phyloP scores from a whole-genome alignment of 257 asterid genomes.

The Lavandula angustifolia region DNA sequence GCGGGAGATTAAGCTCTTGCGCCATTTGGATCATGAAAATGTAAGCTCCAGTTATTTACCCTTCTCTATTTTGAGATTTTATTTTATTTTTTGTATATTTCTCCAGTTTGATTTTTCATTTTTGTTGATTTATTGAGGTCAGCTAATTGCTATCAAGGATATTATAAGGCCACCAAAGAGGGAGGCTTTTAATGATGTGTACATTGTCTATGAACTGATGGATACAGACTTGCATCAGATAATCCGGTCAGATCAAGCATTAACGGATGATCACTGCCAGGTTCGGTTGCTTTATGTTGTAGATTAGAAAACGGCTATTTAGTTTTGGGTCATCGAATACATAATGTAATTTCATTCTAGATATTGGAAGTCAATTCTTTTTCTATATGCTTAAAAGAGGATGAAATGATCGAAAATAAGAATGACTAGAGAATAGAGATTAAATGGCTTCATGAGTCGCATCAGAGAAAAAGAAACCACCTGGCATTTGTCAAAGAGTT shows the following conservation, averaged over 20 bases:
- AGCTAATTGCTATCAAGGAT: constrained; percentile 81
- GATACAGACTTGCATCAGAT: constrained; percentile 90
- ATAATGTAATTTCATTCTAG: neutral
- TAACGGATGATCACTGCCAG: constrained; percentile 85
- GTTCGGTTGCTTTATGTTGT: constrained; percentile 32
- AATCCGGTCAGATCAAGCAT: constrained; percentile 73
- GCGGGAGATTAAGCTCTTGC: constrained; percentile 78
- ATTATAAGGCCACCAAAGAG: constrained; percentile 70
- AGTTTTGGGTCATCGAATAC: neutral
- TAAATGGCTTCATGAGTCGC: neutral
- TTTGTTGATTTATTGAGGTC: constrained; percentile 29
- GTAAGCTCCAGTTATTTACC: constrained; percentile 36
- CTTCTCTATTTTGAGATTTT: neutral
- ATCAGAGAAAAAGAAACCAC: neutral
- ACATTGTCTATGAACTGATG: constrained; percentile 78
- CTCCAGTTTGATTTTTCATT: neutral
- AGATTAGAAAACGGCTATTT: neutral
- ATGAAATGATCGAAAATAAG: neutral
- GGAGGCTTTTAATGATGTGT: constrained; percentile 76
- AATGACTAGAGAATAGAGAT: constrained; percentile 1
- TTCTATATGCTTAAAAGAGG: neutral
- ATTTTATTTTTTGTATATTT: neutral
- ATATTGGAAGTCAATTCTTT: neutral
- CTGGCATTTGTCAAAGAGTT: neutral
- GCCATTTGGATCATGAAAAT: constrained; percentile 85